phyloP scores from a whole-genome alignment of 1,284 basidiomycete genomes.

The Blastosporella zonata region DNA sequence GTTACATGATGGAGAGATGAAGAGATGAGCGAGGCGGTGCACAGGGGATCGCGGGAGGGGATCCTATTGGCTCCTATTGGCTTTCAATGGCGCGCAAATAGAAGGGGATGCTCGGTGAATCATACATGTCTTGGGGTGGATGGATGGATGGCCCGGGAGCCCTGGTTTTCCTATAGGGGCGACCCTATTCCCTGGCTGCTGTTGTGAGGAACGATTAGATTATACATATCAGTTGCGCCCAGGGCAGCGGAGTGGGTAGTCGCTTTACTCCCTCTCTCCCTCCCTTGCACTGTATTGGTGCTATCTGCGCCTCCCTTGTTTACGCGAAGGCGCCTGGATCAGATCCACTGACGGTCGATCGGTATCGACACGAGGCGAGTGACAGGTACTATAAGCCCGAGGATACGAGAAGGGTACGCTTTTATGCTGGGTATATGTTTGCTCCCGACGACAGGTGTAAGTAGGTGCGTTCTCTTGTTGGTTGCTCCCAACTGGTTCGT shows the following conservation, averaged over 20 bases:
- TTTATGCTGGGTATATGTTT: too few relatives aligned
- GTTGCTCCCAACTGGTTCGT: conserved; percentile 9
- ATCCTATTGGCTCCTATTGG: background rate
- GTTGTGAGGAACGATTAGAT: background rate
- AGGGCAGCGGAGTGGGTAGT: too few relatives aligned
- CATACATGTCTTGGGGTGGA: too few relatives aligned
- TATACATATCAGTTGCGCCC: background rate
- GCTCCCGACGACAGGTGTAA: too few relatives aligned
- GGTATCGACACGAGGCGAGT: conserved; percentile 10
- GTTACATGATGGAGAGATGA: too few relatives aligned
- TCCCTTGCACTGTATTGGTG: background rate
- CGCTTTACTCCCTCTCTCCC: background rate
- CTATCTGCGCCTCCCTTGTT: background rate
- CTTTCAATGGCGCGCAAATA: background rate
- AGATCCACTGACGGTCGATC: background rate
- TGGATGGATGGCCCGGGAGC: background rate
- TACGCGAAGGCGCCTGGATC: background rate
- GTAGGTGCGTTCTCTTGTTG: too few relatives aligned
- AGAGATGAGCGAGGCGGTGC: too few relatives aligned
- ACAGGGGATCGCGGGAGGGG: too few relatives aligned
- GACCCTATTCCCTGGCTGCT: background rate
- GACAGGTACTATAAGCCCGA: background rate
- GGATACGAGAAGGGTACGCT: too few relatives aligned
- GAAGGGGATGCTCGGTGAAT: background rate
- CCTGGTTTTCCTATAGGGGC: background rate